Evolutionary conservation across 2,329 filamentous ascomycete species (phyloP), one percentile per base, ranked within the genome.

Genomic region (Cladosporium sp.): DNA sequence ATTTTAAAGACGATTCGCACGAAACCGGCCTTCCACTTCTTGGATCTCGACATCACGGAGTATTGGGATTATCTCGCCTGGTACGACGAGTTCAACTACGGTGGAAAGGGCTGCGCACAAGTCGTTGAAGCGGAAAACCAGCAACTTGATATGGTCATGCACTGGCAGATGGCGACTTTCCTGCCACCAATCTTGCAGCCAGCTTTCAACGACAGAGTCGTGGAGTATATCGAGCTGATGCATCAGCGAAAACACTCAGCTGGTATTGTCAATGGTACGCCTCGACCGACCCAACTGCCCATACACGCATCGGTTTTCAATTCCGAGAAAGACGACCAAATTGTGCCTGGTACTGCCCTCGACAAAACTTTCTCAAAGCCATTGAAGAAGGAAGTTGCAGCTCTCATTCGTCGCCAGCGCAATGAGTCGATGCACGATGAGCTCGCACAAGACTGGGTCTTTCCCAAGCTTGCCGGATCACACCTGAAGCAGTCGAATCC

Each of bases 71-170:
- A 96, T 62, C 82, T 99, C 0, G 84, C 96, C 3, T 99, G 93
- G 93, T 97, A 97, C 59, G 93, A 99, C 60, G 89, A 96, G 69
- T 96, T 92, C 76, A 98, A 99, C 73, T 97, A 97, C 62, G 94
- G 93, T 49, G 93, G 93, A 53, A 94, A 94, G 63, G 93, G 88
- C 3, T 95, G 89, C 58, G 82, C 85, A 43, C 82, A 93, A 61
- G 87, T 96, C 3, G 77, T 86, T 7, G 83, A 84, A 58, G 76
- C 76, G 8, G 88, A 92, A 59, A 82, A 86, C 38, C 90, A 96
- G 65, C 78, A 81, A 3, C 78, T 97, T 12, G 86, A 96, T 60
- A 93, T 87, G 9, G 83, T 98, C 61, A 97, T 98, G 91, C 88
- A 95, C 69, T 98, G 94, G 94, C 93, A 98, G 67, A 85, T 98